A percentile compares a stretch with the other conserved stretches of the same genome.
Evolutionary conservation across 2,329 filamentous ascomycete genomes (phyloP).

Genomic region (Erysiphe pulchra): DNA sequence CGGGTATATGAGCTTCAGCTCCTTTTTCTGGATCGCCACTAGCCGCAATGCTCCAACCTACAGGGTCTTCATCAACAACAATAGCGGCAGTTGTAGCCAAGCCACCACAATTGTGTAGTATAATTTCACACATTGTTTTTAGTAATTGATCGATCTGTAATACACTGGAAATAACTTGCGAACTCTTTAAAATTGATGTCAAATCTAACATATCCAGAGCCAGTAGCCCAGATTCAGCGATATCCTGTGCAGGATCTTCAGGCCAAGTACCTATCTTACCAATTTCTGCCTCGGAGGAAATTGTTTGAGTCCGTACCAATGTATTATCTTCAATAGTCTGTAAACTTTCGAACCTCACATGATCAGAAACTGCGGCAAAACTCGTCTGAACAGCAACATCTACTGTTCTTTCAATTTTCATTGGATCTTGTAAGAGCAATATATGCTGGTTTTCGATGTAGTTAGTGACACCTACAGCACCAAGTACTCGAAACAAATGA

Average conservation of each 20-base stretch:
- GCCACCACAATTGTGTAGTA: slow-evolving; percentile 49
- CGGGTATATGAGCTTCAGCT: slow-evolving; percentile 38
- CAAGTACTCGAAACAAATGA: slow-evolving; percentile 39
- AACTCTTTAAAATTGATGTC: slow-evolving; percentile 52
- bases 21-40: slow-evolving; percentile 46
- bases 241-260: slow-evolving; percentile 27
- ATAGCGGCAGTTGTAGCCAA: slow-evolving; percentile 45
- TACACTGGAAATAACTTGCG: slow-evolving; percentile 57
- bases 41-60: slow-evolving; percentile 43
- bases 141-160: slow-evolving; percentile 50
- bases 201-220: slow-evolving; percentile 65
- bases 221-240: slow-evolving; percentile 36
- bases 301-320: slow-evolving; percentile 16
- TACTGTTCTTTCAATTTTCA: slow-evolving; percentile 27
- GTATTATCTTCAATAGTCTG: slow-evolving; percentile 16
- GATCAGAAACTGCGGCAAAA: slow-evolving; percentile 25
- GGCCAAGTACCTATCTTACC: slow-evolving; percentile 38
- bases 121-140: slow-evolving; percentile 60
- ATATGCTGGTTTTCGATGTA: slow-evolving; percentile 42
- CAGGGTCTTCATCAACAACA: slow-evolving; percentile 35
- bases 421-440: slow-evolving; percentile 36
- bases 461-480: slow-evolving; percentile 41
- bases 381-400: slow-evolving; percentile 48
- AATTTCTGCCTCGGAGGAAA: slow-evolving; percentile 22
- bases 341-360: slow-evolving; percentile 25